Conservation (phyloP, 805 yeast genomes). For the Pichia sporocuriosa region DNA sequence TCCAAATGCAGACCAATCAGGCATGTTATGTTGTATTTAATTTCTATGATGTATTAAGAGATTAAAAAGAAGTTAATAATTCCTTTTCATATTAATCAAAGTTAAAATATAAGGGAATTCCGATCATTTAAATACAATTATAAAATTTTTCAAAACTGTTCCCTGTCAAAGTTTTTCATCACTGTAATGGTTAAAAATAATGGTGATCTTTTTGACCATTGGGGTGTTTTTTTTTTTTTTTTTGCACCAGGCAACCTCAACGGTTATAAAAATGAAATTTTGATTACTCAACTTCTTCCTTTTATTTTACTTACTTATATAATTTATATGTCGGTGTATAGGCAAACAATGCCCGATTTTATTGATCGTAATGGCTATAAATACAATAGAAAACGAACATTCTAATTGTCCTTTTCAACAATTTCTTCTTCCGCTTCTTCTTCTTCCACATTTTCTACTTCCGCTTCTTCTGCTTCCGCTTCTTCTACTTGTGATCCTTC, state of each 20-base stretch:
- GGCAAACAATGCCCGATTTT: neutral
- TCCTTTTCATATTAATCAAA: no score
- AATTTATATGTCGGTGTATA: no score
- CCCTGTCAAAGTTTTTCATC: no score
- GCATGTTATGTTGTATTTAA: constrained; percentile 6
- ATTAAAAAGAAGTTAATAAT: neutral
- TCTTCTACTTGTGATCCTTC: constrained; percentile 14
- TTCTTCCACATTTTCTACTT: constrained; percentile 11
- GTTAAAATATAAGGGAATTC: no score
- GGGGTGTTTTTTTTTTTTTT: no score
- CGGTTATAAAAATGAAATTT: no score
- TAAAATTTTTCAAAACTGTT: no score
- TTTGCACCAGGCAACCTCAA: no score
- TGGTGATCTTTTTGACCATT: no score
- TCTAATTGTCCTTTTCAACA: neutral
- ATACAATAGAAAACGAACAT: neutral
- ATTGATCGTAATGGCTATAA: neutral
- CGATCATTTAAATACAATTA: no score
- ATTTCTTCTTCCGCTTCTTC: neutral
- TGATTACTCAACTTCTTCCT: no score
- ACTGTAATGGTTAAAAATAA: neutral
- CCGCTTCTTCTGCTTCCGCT: constrained; percentile 16
- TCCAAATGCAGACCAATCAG: constrained; percentile 11
- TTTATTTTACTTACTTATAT: no score
- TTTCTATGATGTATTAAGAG: neutral